Evolutionary conservation across 805 yeast genomes (phyloP).

Genomic region (Metschnikowia gelsemii): DNA sequence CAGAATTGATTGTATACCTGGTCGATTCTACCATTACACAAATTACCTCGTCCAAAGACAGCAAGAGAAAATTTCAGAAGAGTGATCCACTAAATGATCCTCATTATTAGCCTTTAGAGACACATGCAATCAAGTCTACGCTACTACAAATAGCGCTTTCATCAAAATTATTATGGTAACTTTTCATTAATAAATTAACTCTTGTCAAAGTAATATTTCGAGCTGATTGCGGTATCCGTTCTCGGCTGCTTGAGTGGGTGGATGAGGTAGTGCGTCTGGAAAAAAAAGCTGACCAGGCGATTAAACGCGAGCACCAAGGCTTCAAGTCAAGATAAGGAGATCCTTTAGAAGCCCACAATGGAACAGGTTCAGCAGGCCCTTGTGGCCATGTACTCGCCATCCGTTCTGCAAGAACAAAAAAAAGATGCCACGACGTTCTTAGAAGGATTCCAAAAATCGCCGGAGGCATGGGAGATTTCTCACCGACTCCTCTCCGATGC

Average conservation of each 20-base stretch:
- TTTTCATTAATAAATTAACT: too few species aligned
- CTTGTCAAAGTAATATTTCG: too few species aligned
- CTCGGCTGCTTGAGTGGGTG: not conserved
- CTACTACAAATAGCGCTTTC: too few species aligned
- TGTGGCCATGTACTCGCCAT: constrained; percentile 45
- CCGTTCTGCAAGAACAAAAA: constrained; percentile 45
- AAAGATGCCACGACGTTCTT: constrained; percentile 53
- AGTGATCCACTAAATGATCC: too few species aligned
- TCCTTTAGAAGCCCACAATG: constrained; percentile 9
- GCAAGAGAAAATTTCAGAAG: too few species aligned
- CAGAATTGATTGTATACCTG: not conserved
- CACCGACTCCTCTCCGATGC: constrained; percentile 50
- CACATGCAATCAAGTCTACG: too few species aligned
- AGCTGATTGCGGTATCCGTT: too few species aligned
- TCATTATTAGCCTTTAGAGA: too few species aligned
- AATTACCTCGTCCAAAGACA: too few species aligned
- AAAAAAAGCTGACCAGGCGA: not conserved
- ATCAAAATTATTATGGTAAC: too few species aligned
- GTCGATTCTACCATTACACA: too few species aligned
- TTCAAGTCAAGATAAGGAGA: not conserved
- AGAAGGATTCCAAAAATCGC: constrained; percentile 80
- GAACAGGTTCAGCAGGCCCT: constrained; percentile 46
- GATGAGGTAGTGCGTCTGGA: constrained; percentile 5
- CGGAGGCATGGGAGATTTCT: constrained; percentile 74
- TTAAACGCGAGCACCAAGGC: constrained; percentile 1